Base-by-base conservation (phyloP, 1,284 basidiomycete species). In the Sphaerobolus stellatus region DNA sequence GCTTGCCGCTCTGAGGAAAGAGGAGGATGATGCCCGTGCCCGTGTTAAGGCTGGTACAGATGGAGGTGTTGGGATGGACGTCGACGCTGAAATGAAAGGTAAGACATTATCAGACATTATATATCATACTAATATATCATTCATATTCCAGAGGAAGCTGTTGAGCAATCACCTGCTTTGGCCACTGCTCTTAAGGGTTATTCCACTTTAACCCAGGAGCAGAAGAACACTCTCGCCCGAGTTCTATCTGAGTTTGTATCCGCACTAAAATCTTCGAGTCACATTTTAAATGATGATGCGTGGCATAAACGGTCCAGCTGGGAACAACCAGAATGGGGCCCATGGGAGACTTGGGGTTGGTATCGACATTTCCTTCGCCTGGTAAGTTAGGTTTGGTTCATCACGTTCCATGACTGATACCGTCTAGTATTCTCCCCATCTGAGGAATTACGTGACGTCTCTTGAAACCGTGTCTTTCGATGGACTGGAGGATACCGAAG, bases 321-420 rank as follows among this genome's bases (percentile, higher is more conserved):
- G 89, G 75, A 75, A 33, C 75, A 80, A 38, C 77, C 82, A 25
- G 82, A 87, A 54, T 94, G 92, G 91, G 78, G 79, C 63, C 75
- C 79, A 4, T 92, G 90, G 90, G 86, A 88, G 70, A 88, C 86
- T 0, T 91, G 89, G 86, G 84, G 87, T 5, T 93, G 90, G 91
- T 92, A 88, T 63, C 76, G 88, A 56, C 89, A 94, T 63, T 92
- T 92, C 73, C 89, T 87, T 68, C 76, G 90, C 64, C 77, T 73
- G 66, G 91, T 93, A 57, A 64, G 86, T 77, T 44, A 58, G 48
- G 20, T 44, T 27, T 27, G n/a, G n/a, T n/a, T n/a, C n/a, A n/a
- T n/a, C n/a, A n/a, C n/a, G n/a, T n/a, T n/a, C n/a, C n/a, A n/a
- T n/a, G n/a, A n/a, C n/a, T n/a, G n/a, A n/a, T 9, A 49, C 11